phyloP scores from a whole-genome alignment of 2,329 filamentous ascomycete genomes.

The Cladophialophora carrionii region DNA sequence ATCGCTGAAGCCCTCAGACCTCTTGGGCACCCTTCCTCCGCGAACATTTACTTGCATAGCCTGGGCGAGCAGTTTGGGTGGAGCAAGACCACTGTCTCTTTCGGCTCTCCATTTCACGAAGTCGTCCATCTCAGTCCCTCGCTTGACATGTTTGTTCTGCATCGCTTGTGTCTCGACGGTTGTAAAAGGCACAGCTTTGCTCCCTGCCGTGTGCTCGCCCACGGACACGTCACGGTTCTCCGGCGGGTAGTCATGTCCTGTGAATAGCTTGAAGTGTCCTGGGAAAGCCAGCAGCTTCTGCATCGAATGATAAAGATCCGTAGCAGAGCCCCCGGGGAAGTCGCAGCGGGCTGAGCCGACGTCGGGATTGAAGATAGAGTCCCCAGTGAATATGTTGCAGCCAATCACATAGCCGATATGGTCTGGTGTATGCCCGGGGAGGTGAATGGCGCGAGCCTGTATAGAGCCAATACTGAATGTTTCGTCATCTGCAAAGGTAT shows the following conservation, averaged over 20 bases:
- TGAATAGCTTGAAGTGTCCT: constrained; percentile 55
- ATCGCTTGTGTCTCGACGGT: constrained; percentile 44
- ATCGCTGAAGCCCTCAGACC: not conserved
- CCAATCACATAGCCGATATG: constrained; percentile 65
- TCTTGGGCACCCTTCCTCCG: constrained; percentile 43
- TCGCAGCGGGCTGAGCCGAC: constrained; percentile 59
- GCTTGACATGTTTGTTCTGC: constrained; percentile 45
- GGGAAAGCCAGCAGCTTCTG: constrained; percentile 51
- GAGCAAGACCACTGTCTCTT: constrained; percentile 41
- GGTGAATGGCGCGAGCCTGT: constrained; percentile 56
- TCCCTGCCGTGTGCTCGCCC: constrained; percentile 8
- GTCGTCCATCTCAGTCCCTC: constrained; percentile 39
- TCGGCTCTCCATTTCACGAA: constrained; percentile 43
- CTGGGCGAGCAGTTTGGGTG: constrained; percentile 45
- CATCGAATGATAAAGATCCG: constrained; percentile 51
- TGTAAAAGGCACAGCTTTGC: constrained; percentile 40
- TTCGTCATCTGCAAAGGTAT: constrained; percentile 60
- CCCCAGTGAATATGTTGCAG: constrained; percentile 56
- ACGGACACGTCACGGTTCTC: constrained; percentile 43
- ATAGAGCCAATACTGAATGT: constrained; percentile 57
- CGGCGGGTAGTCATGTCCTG: constrained; percentile 58
- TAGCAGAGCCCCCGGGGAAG: constrained; percentile 57
- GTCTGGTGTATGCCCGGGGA: constrained; percentile 67
- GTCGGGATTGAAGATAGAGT: constrained; percentile 59
- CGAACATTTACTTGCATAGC: constrained; percentile 48